phyloP scores from a whole-genome alignment of 1,284 basidiomycete species.

The Trametes polyzona region DNA sequence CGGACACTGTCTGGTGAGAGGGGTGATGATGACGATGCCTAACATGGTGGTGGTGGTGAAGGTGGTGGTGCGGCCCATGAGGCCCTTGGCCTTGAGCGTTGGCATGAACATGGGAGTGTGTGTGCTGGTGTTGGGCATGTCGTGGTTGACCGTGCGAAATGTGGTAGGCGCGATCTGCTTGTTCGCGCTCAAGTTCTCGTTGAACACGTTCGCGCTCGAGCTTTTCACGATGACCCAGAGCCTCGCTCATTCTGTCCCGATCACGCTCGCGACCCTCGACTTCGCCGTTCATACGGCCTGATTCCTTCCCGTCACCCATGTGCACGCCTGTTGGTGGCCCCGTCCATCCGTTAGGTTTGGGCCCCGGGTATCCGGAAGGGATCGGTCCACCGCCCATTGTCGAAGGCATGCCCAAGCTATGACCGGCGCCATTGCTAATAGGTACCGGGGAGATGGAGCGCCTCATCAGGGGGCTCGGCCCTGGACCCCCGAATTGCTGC shows the following conservation, averaged over 20 bases:
- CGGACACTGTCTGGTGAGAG: slow-evolving; percentile 9
- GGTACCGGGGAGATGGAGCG: slow-evolving; percentile 38
- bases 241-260: slow-evolving; percentile 33
- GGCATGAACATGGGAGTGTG: slow-evolving; percentile 28
- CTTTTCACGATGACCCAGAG: slow-evolving; percentile 33
- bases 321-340: slow-evolving; percentile 15
- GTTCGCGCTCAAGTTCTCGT: slow-evolving; percentile 30
- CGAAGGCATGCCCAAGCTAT: slow-evolving; percentile 16
- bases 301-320: slow-evolving; percentile 19
- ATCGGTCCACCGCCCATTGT: slow-evolving; percentile 23
- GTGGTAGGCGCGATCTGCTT: slow-evolving; percentile 28
- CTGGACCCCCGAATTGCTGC: slow-evolving; percentile 26
- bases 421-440: slow-evolving; percentile 25
- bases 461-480: slow-evolving; percentile 28
- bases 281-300: slow-evolving; percentile 33
- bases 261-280: slow-evolving; percentile 31
- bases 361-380: slow-evolving; percentile 23
- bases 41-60: slow-evolving; percentile 49
- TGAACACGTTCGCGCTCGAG: slow-evolving; percentile 34
- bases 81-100: slow-evolving; percentile 33
- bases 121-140: slow-evolving; percentile 26
- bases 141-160: slow-evolving; percentile 29
- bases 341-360: slow-evolving; percentile 30
- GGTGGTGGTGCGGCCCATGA: slow-evolving; percentile 43
- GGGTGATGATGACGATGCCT: slow-evolving; percentile 48